Evolutionary conservation across 1,284 basidiomycete genomes (phyloP).

Genomic region (Leucoagaricus sp.): DNA sequence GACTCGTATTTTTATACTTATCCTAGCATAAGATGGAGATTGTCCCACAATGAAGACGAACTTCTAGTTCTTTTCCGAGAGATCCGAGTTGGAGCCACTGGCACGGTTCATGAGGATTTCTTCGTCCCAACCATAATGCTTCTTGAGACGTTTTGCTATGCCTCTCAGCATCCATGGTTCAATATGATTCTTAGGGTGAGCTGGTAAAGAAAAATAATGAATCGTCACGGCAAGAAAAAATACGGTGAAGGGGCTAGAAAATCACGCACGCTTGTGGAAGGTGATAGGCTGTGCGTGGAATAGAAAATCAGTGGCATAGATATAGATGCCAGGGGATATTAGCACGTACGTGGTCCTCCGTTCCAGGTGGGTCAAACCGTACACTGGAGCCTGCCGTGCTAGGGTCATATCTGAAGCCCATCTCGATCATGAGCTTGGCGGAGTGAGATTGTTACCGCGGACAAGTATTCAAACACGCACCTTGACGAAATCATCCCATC

Average conservation of each 20-base stretch:
- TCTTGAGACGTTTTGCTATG: constrained; percentile 59
- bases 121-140: constrained; percentile 70
- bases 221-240: background rate
- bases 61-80: background rate
- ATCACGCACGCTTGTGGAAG: constrained; percentile 66
- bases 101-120: constrained; percentile 49
- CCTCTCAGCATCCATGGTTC: constrained; percentile 50
- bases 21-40: no score
- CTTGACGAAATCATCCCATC: constrained; percentile 63
- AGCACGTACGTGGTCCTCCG: constrained; percentile 50
- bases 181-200: constrained; percentile 72
- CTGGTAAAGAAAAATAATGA: constrained; percentile 33
- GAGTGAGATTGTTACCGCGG: background rate
- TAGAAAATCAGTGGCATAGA: background rate
- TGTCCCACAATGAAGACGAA: background rate
- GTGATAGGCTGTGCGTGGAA: constrained; percentile 64
- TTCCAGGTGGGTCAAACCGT: constrained; percentile 72
- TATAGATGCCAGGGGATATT: constrained; percentile 8
- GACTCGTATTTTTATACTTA: no score
- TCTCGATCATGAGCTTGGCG: constrained; percentile 68
- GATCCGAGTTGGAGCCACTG: background rate
- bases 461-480: constrained; percentile 20
- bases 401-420: constrained; percentile 73
- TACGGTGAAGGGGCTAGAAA: background rate
- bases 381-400: constrained; percentile 81